Evolutionary conservation across 768 basidiomycete species (phyloP).

Genomic region (Psilocybe azurescens): DNA sequence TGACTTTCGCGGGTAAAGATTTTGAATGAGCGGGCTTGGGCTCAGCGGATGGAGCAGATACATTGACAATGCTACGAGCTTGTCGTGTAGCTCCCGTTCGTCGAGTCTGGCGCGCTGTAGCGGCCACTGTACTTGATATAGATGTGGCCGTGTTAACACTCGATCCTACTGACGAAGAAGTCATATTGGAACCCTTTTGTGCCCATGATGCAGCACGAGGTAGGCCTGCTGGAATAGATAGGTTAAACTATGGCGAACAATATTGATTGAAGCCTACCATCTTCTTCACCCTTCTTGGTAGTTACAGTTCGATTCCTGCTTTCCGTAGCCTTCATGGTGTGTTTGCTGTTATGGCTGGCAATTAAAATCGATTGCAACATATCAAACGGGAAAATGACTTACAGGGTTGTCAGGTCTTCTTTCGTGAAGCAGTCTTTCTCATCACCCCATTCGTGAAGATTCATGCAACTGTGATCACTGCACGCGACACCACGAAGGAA

Average conservation of each 20-base stretch:
- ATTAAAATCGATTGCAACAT: constrained; percentile 14
- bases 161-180: constrained; percentile 23
- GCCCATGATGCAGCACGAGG: constrained; percentile 76
- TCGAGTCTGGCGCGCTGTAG: constrained; percentile 44
- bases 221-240: constrained; percentile 44
- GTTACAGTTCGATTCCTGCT: constrained; percentile 57
- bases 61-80: constrained; percentile 40
- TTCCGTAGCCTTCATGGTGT: constrained; percentile 91
- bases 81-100: constrained; percentile 53
- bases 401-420: constrained; percentile 94
- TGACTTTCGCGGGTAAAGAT: constrained; percentile 46
- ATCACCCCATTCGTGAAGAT: constrained; percentile 97
- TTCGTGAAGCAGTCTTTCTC: constrained; percentile 98
- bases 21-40: constrained; percentile 38
- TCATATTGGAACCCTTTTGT: constrained; percentile 39
- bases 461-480: constrained; percentile 89
- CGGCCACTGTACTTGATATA: constrained; percentile 2
- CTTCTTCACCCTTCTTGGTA: constrained; percentile 68
- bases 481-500: constrained; percentile 89
- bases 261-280: constrained; percentile 40
- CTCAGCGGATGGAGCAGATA: constrained; percentile 32
- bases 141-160: constrained; percentile 11
- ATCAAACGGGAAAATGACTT: constrained; percentile 26
- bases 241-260: constrained; percentile 10
- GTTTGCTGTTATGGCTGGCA: constrained; percentile 62